Percentiles rank a stretch among this genome's conserved stretches.
Evolutionary conservation across 306 rosid genomes (phyloP).

Genomic region (Malus fusca): DNA sequence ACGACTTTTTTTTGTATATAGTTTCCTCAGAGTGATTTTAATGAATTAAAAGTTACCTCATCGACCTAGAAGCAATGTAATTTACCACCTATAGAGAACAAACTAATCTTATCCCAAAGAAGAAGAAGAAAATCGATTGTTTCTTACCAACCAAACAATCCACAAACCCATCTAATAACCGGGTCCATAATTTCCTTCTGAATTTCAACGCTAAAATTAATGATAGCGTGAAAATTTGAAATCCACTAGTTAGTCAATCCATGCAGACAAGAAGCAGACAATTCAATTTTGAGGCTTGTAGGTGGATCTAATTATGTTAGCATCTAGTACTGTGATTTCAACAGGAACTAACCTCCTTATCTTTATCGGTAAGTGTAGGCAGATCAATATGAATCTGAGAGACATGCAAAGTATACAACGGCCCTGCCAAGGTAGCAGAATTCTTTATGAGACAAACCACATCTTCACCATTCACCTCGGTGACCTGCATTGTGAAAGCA

Average conservation of each 20-base stretch:
- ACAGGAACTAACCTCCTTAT: constrained; percentile 35
- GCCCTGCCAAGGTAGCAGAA: constrained; percentile 39
- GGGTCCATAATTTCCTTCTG: not conserved
- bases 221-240: not conserved
- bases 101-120: not conserved
- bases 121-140: not conserved
- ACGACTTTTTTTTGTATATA: not conserved
- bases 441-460: constrained; percentile 44
- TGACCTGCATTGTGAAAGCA: constrained; percentile 28
- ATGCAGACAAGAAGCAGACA: not conserved
- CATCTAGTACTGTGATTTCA: not conserved
- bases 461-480: constrained; percentile 39
- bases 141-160: not conserved
- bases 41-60: not conserved
- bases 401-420: constrained; percentile 46
- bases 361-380: constrained; percentile 43
- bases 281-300: not conserved
- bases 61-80: too few species aligned
- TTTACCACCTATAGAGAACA: not conserved
- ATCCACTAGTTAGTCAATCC: not conserved
- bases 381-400: constrained; percentile 44
- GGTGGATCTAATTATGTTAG: not conserved
- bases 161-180: not conserved
- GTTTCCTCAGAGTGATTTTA: not conserved
- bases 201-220: not conserved